Conservation (phyloP, 202 grass and related monocot genomes). For the Dendrocalamus latiflorus region DNA sequence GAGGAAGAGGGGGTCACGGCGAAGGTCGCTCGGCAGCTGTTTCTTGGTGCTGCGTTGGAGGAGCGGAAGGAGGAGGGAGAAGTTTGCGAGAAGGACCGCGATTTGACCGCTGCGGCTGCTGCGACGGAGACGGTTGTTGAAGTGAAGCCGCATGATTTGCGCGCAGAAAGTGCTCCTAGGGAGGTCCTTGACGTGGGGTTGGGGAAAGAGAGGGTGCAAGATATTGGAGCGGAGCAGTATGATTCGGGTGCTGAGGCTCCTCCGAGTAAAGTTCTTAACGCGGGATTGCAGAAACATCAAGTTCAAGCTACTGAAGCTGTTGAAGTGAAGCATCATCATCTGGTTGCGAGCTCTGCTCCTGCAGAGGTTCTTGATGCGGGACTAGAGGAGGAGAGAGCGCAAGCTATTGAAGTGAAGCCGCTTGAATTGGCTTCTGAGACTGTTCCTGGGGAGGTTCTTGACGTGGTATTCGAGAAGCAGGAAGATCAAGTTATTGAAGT, state of each 20-base stretch:
- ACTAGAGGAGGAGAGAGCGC: background rate
- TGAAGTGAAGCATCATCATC: constrained; percentile 3
- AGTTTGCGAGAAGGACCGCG: constrained; percentile 8
- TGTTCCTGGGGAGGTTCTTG: constrained; percentile 1
- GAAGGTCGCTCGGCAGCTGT: background rate
- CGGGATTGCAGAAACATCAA: background rate
- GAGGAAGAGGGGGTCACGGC: background rate
- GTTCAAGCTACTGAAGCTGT: background rate
- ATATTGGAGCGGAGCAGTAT: constrained; percentile 9
- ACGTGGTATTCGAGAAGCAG: background rate
- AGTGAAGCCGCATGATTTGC: background rate
- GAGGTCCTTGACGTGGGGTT: background rate
- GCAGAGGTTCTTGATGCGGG: constrained; percentile 1
- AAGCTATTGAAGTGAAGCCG: background rate
- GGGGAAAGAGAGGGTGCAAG: constrained; percentile 17
- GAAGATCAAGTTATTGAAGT: constrained; percentile 7
- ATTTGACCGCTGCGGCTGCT: constrained; percentile 16
- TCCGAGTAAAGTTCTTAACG: background rate
- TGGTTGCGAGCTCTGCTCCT: background rate
- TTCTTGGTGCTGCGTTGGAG: background rate
- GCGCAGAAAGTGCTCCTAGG: background rate
- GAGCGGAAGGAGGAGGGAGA: constrained; percentile 19
- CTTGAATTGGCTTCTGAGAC: constrained; percentile 7
- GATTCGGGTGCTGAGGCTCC: background rate
- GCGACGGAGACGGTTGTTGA: background rate